Percentiles rank a stretch among this genome's conserved stretches.
Evolutionary conservation across 192 early-diverging fungal species (phyloP).

Genomic region (Spinellus fusiger): DNA sequence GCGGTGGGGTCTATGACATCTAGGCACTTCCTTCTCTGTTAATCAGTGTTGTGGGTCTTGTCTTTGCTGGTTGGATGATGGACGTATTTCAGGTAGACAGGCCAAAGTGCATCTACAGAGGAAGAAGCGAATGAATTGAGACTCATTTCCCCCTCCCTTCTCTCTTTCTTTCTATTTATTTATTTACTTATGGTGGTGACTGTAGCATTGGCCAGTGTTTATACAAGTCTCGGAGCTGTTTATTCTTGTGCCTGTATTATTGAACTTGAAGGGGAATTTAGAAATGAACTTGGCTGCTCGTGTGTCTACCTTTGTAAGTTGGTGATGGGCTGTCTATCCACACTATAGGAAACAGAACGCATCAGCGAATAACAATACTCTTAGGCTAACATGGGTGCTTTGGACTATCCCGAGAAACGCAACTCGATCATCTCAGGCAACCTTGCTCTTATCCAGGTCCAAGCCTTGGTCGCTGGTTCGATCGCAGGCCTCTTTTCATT

Average conservation of each 20-base stretch:
- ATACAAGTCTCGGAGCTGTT: constrained; percentile 63
- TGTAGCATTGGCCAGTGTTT: constrained; percentile 66
- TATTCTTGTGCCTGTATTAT: constrained; percentile 77
- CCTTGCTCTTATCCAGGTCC: constrained; percentile 67
- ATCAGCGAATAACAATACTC: not conserved
- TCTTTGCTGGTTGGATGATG: constrained; percentile 66
- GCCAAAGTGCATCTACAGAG: not conserved
- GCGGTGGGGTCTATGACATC: not conserved
- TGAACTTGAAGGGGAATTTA: constrained; percentile 89
- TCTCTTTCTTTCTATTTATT: not conserved
- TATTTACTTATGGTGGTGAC: not conserved
- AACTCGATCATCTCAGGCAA: constrained; percentile 65
- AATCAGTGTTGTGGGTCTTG: constrained; percentile 62
- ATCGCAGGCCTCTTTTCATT: constrained; percentile 68
- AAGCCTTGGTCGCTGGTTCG: constrained; percentile 62
- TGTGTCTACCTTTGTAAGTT: constrained; percentile 62
- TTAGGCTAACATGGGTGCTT: constrained; percentile 59
- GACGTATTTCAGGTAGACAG: constrained; percentile 63
- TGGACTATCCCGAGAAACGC: constrained; percentile 46
- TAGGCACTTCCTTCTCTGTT: constrained; percentile 61
- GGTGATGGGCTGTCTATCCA: not conserved
- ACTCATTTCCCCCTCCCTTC: not conserved
- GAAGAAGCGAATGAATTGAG: not conserved
- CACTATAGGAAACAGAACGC: not conserved
- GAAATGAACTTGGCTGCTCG: constrained; percentile 89